Evolutionary conservation across 257 asterid species (phyloP).

Genomic region (Nicotiana knightiana): DNA sequence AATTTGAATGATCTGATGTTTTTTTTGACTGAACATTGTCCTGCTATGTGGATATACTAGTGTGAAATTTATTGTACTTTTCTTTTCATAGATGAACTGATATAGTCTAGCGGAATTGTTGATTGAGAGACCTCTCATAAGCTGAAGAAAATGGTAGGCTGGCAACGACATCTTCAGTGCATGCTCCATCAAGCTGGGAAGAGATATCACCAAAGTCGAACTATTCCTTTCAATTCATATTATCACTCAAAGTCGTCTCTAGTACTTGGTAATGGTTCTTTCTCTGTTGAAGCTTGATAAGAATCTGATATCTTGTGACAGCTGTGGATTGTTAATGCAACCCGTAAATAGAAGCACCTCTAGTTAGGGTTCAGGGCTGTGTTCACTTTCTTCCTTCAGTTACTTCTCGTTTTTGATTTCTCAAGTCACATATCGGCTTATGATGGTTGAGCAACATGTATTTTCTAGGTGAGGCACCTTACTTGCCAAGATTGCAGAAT

Average conservation of each 20-base stretch:
- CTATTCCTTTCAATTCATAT: conserved; percentile 35
- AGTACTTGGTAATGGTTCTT: conserved; percentile 41
- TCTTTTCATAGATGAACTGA: background rate
- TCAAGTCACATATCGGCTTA: background rate
- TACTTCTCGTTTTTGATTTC: conserved; percentile 8
- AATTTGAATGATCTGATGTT: too few relatives aligned
- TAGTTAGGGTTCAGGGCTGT: background rate
- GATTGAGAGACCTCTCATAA: conserved; percentile 7
- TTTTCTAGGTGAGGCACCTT: conserved; percentile 48
- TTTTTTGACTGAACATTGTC: too few relatives aligned
- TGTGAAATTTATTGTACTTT: background rate
- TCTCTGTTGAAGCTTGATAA: background rate
- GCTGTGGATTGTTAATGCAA: background rate
- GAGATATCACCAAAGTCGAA: conserved; percentile 39
- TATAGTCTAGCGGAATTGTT: background rate
- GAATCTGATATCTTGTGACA: background rate
- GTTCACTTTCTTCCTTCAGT: background rate
- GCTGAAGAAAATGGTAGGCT: conserved; percentile 49
- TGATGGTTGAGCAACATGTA: conserved; percentile 7
- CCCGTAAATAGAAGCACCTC: background rate
- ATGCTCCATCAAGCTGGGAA: conserved; percentile 52
- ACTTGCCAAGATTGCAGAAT: conserved; percentile 29
- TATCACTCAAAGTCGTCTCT: conserved; percentile 49
- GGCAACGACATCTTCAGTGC: conserved; percentile 71
- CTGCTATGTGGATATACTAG: too few relatives aligned